phyloP scores from a whole-genome alignment of 2,329 filamentous ascomycete genomes.

The Alternaria arbusti region DNA sequence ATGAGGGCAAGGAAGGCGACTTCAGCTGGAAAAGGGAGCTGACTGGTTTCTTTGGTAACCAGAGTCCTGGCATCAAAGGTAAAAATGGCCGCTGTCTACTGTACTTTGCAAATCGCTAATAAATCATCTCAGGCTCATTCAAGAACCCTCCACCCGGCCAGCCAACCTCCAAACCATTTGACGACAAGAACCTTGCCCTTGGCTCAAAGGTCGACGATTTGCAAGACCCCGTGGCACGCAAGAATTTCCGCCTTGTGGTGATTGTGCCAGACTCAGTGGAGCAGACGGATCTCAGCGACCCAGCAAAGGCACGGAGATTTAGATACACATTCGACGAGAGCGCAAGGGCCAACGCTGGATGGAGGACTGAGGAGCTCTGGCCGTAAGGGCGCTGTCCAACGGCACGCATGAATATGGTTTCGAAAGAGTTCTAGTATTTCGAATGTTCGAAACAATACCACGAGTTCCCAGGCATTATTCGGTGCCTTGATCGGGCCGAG shows the following conservation, averaged over 20 bases:
- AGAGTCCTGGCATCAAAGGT: slow-evolving; percentile 80
- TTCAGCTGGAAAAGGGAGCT: slow-evolving; percentile 85
- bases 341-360: slow-evolving; percentile 54
- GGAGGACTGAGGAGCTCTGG: slow-evolving; percentile 60
- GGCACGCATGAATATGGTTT: background rate
- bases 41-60: slow-evolving; percentile 87
- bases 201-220: slow-evolving; percentile 73
- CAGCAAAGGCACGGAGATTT: slow-evolving; percentile 68
- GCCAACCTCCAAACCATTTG: slow-evolving; percentile 53
- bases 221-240: slow-evolving; percentile 71
- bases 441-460: background rate
- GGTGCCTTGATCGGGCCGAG: background rate
- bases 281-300: slow-evolving; percentile 72
- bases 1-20: slow-evolving; percentile 51
- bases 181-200: slow-evolving; percentile 53
- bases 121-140: slow-evolving; percentile 63
- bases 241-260: slow-evolving; percentile 84
- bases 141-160: slow-evolving; percentile 61
- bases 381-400: slow-evolving; percentile 27
- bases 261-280: slow-evolving; percentile 84
- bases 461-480: background rate
- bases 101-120: background rate
- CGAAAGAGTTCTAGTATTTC: background rate
- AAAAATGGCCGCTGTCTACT: slow-evolving; percentile 23
- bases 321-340: slow-evolving; percentile 67